Conservation (phyloP, 441 rosid species). For the Eutrema salsugineum region DNA sequence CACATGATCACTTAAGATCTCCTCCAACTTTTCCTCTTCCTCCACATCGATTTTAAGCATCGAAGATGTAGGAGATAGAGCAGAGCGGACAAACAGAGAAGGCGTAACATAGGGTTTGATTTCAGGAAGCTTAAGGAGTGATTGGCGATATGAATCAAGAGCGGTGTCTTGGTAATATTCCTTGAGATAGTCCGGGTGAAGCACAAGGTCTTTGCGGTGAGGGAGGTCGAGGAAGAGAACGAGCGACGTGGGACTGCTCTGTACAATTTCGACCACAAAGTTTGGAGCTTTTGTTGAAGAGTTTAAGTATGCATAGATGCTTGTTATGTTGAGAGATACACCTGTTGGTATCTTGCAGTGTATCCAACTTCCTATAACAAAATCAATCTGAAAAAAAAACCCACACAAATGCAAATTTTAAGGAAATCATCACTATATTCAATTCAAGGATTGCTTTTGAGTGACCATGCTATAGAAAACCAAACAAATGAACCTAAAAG, state of each 20-base stretch:
- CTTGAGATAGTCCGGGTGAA: constrained; percentile 61
- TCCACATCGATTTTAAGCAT: constrained; percentile 45
- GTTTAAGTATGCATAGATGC: constrained; percentile 64
- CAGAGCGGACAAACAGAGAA: constrained; percentile 63
- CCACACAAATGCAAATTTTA: too few species aligned
- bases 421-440: too few species aligned
- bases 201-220: constrained; percentile 73
- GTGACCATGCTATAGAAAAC: too few species aligned
- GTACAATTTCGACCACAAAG: constrained; percentile 71
- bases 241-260: constrained; percentile 54
- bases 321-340: constrained; percentile 66
- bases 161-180: constrained; percentile 61
- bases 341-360: constrained; percentile 74
- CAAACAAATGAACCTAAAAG: too few species aligned
- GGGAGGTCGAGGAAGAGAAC: constrained; percentile 74
- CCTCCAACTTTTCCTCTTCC: constrained; percentile 47
- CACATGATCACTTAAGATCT: constrained; percentile 46
- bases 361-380: constrained; percentile 82
- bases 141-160: constrained; percentile 56
- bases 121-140: constrained; percentile 48
- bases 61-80: constrained; percentile 58
- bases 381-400: constrained; percentile 54
- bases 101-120: constrained; percentile 55
- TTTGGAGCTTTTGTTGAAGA: constrained; percentile 77
- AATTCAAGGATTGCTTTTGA: too few species aligned